Percentiles rank a stretch among this genome's conserved stretches.
Evolutionary conservation across 768 basidiomycete species (phyloP).

Genomic region (Xerocomellus intermedius): DNA sequence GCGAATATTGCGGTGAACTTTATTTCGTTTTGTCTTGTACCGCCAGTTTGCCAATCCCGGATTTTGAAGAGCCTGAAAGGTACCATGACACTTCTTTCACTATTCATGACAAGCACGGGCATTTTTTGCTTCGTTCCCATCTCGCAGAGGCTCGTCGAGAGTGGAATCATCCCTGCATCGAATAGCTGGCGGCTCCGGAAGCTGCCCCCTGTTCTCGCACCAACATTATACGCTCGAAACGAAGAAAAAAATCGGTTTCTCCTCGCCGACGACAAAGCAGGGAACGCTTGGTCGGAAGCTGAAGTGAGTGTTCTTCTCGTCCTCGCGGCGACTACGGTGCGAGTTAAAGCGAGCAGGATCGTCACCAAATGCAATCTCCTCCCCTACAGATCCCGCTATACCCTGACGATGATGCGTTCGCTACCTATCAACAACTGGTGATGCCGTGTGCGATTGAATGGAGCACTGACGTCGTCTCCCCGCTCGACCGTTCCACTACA

Average conservation of each 20-base stretch:
- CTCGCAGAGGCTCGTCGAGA: constrained; percentile 23
- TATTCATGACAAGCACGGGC: constrained; percentile 24
- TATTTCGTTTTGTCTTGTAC: neutral
- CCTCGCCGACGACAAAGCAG: neutral
- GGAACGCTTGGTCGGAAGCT: neutral
- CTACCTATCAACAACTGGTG: neutral
- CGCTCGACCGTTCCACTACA: neutral
- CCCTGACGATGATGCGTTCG: neutral
- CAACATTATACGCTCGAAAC: neutral
- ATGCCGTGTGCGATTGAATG: neutral
- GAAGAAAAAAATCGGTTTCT: neutral
- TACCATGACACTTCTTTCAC: constrained; percentile 22
- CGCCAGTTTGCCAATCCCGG: neutral
- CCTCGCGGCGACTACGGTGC: neutral
- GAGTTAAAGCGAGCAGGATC: neutral
- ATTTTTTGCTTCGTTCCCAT: constrained; percentile 28
- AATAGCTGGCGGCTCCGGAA: constrained; percentile 3
- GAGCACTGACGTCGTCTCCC: neutral
- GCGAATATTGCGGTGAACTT: neutral
- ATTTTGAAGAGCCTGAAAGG: neutral
- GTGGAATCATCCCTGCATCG: constrained; percentile 17
- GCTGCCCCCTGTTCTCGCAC: neutral
- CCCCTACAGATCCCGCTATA: neutral
- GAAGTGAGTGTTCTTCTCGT: constrained; percentile 6
- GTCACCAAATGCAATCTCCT: neutral